These are phyloP conservation scores for Fusarium setosum DNA, from an alignment of 2,329 filamentous ascomycete species.

Conservation along the genomic window DNA sequence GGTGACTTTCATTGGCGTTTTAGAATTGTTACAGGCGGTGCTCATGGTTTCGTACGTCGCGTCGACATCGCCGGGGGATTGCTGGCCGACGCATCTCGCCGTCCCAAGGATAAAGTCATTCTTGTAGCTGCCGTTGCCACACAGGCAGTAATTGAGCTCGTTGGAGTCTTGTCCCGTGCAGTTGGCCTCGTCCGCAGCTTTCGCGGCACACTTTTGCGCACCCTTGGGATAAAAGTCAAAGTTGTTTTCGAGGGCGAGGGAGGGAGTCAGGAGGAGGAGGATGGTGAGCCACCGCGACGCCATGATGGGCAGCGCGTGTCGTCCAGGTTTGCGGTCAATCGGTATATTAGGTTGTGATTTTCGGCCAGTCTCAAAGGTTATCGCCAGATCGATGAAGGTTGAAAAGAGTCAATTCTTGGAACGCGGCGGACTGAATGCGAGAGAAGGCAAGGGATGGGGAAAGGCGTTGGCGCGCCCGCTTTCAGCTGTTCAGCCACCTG, in stretches of 20 bases:
- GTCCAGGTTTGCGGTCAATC: neutral
- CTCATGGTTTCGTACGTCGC: slow-evolving; percentile 57
- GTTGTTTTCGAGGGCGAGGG: slow-evolving; percentile 43
- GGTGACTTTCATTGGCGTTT: slow-evolving; percentile 56
- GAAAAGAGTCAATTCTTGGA: neutral
- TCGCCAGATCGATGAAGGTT: neutral
- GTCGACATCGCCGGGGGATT: slow-evolving; percentile 49
- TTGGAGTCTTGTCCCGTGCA: slow-evolving; percentile 55
- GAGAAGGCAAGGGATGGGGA: neutral
- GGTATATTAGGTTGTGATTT: neutral
- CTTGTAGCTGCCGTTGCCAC: slow-evolving; percentile 52
- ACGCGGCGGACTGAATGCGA: neutral
- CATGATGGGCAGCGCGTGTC: slow-evolving; percentile 33
- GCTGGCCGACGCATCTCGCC: slow-evolving; percentile 57
- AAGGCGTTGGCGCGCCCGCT: slow-evolving; percentile 3
- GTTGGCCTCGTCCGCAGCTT: slow-evolving; percentile 51
- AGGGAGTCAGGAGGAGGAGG: slow-evolving; percentile 38
- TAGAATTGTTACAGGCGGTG: slow-evolving; percentile 56
- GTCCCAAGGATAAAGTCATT: slow-evolving; percentile 60
- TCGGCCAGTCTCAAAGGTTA: neutral
- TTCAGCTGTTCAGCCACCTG: slow-evolving; percentile 30
- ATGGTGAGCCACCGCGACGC: slow-evolving; percentile 46
- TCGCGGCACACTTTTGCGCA: slow-evolving; percentile 54
- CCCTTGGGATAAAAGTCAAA: slow-evolving; percentile 49
- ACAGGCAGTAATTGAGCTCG: slow-evolving; percentile 62